Base-by-base conservation (phyloP, 2,329 filamentous ascomycete genomes). In the Nothomitra cinnamomea region DNA sequence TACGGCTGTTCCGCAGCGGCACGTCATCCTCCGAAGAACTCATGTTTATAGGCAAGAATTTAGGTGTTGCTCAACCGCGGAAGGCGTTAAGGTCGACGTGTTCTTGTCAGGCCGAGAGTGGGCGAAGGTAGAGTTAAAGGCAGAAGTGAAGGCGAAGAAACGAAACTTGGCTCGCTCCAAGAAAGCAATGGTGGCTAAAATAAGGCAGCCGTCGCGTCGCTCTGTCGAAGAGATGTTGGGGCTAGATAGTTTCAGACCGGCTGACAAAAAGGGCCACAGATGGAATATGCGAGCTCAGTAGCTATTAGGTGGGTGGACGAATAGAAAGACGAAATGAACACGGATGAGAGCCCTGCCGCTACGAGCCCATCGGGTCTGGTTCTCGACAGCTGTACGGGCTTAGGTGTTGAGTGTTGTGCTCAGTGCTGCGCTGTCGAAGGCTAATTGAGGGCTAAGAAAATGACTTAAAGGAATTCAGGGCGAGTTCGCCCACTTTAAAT, bases 1-100 rank as follows among this genome's bases (percentile, higher is more conserved):
- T 67, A 55, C 74, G 78, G 57, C 64, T 65, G 52, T 66, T 69
- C 59, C 83, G 77, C 61, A 94, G 77, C 68, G 88, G 88, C 71
- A 77, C 77, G 67, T 94, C 87, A 64, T 94, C 87, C 63, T 90
- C 87, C 28, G 87, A 92, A 15, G 76, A 78, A 60, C 73, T 76
- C 75, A 79, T 79, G 58, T 53, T 69, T 42, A n/a, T 12, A 24
- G 35, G 4, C 15, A 19, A 25, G 4, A 24, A 10, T 2, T 13
- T 24, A n/a, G n/a, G 21, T 13, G 35, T 40, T 40, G 50, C 36
- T 21, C 21, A 25, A 19, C 22, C 21, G 32, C n/a, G n/a, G 12
- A 36, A 53, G 15, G 32, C 19, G 17, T 40, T n/a, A 17, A 36
- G 12, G 10, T 42, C 54, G 28, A 54, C 51, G 56, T 51, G 54